Percentiles rank a stretch among this genome's conserved stretches.
Evolutionary conservation across 2,329 filamentous ascomycete species (phyloP).

Genomic region (Diaporthe australafricana): DNA sequence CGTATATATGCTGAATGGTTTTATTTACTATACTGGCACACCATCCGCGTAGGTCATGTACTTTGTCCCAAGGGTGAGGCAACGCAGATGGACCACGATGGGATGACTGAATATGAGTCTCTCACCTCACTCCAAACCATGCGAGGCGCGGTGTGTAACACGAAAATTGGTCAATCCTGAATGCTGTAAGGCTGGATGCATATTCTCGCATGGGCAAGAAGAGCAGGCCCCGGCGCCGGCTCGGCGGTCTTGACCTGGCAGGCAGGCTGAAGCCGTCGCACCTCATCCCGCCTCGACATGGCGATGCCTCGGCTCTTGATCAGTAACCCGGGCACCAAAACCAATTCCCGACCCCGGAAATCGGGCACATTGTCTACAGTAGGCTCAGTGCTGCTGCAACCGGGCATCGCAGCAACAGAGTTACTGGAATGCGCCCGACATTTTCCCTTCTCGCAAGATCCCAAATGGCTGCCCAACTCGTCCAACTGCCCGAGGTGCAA

Average conservation of each 20-base stretch:
- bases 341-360: constrained; percentile 1
- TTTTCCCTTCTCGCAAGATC: constrained; percentile 3
- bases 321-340: not conserved
- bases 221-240: constrained; percentile 8
- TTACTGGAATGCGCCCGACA: constrained; percentile 29
- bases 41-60: not conserved
- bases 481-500: constrained; percentile 78
- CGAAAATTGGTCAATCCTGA: no score
- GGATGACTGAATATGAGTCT: not conserved
- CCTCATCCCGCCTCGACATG: constrained; percentile 28
- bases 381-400: not conserved
- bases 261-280: not conserved
- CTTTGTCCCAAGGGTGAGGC: not conserved
- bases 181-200: no score
- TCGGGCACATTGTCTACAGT: not conserved
- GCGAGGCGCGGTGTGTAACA: not conserved
- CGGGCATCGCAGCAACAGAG: not conserved
- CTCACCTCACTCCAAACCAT: not conserved
- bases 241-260: constrained; percentile 15
- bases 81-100: not conserved
- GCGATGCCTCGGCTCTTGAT: constrained; percentile 30
- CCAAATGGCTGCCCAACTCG: constrained; percentile 71
- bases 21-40: not conserved
- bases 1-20: no score
- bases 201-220: no score